Base-by-base conservation (phyloP, 2,329 filamentous ascomycete genomes). In the Penicillium verrucosum region DNA sequence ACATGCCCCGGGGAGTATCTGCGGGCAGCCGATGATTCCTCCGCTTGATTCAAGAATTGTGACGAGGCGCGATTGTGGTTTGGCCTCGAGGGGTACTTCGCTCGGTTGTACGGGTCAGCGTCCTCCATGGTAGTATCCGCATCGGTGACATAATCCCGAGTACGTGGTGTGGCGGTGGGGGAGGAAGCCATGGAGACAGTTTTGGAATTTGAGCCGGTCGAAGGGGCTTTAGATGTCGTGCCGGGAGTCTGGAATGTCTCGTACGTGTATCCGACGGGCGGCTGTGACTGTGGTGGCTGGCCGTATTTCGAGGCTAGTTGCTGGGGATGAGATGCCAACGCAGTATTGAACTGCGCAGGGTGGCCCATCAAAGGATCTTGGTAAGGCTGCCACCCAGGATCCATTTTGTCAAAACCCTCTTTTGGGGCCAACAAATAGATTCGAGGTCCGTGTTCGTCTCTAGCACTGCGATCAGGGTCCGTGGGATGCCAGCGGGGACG, bases 1-100 rank as follows among this genome's bases (percentile, higher is more conserved):
- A 86, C 84, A 73, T 96, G 93, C 92, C 97, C 97, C 62, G 93
- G 94, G 45, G 93, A 97, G 77, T 97, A 97, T 71, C 92, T 86
- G 73, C 95, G 90, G 58, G 92, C 90, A 56, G 91, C 90, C 49
- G 90, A 82, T 42, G 91, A 94, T 57, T 89, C 86, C 69, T 93
- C 87, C 25, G 64, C 55, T 63, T 87, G 86, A 49, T 87, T 79
- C 45, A 86, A 76, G 64, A 88, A 89, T 73, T 93, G 88, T 66
- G 91, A 85, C 60, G 84, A 90, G 58, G 85, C 80, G 65, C 93
- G 86, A 64, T 60, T 71, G 68, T 91, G 85, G 71, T 85, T 85
- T 42, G 90, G 85, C 65, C 90, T 86, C 77, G 91, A 85, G 59
- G 89, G 85, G 75, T 96, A 96, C 75, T 96, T 96, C 70, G 90